Evolutionary conservation across 345 rosid genomes (phyloP).

Genomic region (Ceriops tagal): DNA sequence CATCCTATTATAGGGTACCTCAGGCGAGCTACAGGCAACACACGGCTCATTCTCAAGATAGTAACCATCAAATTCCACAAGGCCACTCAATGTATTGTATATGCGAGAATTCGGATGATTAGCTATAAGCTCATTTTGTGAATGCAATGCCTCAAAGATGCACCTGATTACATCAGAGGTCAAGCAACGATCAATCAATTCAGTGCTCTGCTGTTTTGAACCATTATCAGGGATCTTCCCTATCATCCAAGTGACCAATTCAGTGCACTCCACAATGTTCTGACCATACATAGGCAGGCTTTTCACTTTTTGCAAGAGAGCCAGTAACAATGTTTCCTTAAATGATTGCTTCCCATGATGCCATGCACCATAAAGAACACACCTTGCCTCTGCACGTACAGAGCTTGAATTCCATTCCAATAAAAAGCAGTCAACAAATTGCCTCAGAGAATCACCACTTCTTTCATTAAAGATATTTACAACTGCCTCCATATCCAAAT

Average conservation of each 20-base stretch:
- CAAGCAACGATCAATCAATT: slow-evolving; percentile 74
- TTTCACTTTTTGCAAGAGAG: slow-evolving; percentile 67
- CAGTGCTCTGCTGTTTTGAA: slow-evolving; percentile 64
- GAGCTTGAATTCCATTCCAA: slow-evolving; percentile 95
- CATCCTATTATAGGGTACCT: slow-evolving; percentile 96
- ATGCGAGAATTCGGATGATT: slow-evolving; percentile 99
- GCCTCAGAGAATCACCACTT: slow-evolving; percentile 69
- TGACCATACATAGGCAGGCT: slow-evolving; percentile 87
- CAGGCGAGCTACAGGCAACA: slow-evolving; percentile 99
- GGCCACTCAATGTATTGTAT: slow-evolving; percentile 82
- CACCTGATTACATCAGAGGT: slow-evolving; percentile 67
- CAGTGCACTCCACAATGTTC: slow-evolving; percentile 91
- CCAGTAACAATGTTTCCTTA: slow-evolving; percentile 68
- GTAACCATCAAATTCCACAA: slow-evolving; percentile 97
- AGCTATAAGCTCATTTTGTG: slow-evolving; percentile 95
- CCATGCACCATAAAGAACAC: slow-evolving; percentile 90
- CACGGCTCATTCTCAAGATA: slow-evolving; percentile 99
- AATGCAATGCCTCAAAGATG: slow-evolving; percentile 86
- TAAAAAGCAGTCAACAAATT: slow-evolving; percentile 85
- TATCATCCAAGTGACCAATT: slow-evolving; percentile 74
- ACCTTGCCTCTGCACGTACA: slow-evolving; percentile 89
- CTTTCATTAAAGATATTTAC: slow-evolving; percentile 71
- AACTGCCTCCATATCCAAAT: slow-evolving; percentile 83
- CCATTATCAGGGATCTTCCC: slow-evolving; percentile 72
- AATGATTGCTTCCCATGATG: slow-evolving; percentile 81